phyloP scores from a whole-genome alignment of 139 green algal species.

The Chlorella sp. region DNA sequence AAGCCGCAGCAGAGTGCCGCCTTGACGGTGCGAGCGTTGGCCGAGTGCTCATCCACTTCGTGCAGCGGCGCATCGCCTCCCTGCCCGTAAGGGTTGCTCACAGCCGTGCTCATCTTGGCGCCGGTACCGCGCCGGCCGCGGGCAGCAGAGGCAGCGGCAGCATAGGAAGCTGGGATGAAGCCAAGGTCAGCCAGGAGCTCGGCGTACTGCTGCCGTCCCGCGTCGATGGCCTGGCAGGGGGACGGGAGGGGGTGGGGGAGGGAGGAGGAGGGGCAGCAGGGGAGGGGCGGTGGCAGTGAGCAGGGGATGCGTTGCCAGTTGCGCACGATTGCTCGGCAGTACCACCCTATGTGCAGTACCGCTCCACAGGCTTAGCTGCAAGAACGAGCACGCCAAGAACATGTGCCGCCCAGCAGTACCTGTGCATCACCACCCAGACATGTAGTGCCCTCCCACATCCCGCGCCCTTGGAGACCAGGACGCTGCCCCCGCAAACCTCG shows the following conservation, averaged over 20 bases:
- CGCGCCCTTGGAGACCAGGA: too few relatives aligned
- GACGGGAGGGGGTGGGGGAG: not conserved
- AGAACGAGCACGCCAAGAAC: too few relatives aligned
- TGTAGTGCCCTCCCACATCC: too few relatives aligned
- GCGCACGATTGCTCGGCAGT: too few relatives aligned
- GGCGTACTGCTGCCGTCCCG: constrained; percentile 76
- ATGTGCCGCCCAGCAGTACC: too few relatives aligned
- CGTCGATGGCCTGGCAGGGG: constrained; percentile 63
- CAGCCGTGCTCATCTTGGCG: not conserved
- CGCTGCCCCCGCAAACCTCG: too few relatives aligned
- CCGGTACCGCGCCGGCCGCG: not conserved
- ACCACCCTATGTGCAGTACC: too few relatives aligned
- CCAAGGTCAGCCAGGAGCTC: constrained; percentile 73
- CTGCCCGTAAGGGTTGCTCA: constrained; percentile 2
- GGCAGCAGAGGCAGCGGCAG: not conserved
- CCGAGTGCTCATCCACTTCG: constrained; percentile 24
- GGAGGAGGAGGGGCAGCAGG: not conserved
- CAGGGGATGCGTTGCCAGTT: too few relatives aligned
- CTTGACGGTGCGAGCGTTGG: constrained; percentile 62
- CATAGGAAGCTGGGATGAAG: constrained; percentile 66
- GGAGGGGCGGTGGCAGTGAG: not conserved
- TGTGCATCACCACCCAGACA: too few relatives aligned
- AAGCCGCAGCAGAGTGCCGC: constrained; percentile 80
- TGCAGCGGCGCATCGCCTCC: constrained; percentile 2
- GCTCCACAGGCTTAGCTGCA: too few relatives aligned